phyloP scores from a whole-genome alignment of 2,329 filamentous ascomycete species.

The Claviceps quebecensis region DNA sequence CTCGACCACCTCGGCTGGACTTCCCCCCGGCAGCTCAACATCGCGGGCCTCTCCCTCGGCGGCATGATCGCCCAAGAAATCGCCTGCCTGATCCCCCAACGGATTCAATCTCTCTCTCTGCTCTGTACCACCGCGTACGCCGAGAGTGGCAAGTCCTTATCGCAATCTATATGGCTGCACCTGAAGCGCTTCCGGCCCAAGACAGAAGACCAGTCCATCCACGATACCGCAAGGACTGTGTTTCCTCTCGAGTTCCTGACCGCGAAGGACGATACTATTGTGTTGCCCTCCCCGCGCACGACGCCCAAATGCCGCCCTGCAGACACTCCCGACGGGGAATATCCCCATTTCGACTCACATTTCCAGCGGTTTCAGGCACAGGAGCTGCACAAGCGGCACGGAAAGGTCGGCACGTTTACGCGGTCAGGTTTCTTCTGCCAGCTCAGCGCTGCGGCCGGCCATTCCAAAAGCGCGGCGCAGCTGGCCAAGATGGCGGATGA shows the following conservation, averaged over 20 bases:
- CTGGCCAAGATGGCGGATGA: constrained; percentile 48
- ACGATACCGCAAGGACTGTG: constrained; percentile 48
- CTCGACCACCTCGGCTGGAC: constrained; percentile 57
- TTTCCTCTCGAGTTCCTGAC: constrained; percentile 53
- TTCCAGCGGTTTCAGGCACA: constrained; percentile 72
- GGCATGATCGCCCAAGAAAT: constrained; percentile 89
- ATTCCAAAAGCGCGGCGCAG: constrained; percentile 57
- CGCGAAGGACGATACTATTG: constrained; percentile 37
- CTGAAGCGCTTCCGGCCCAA: constrained; percentile 53
- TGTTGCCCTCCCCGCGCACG: constrained; percentile 30
- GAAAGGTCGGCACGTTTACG: constrained; percentile 43
- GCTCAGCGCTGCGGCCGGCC: constrained; percentile 65
- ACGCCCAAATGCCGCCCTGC: constrained; percentile 26
- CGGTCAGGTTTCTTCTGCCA: constrained; percentile 60
- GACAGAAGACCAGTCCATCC: constrained; percentile 50
- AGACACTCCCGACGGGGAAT: constrained; percentile 18
- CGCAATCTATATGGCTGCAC: constrained; percentile 49
- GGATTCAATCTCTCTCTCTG: constrained; percentile 43
- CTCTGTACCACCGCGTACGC: constrained; percentile 47
- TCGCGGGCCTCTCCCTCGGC: constrained; percentile 71
- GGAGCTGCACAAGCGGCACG: constrained; percentile 58
- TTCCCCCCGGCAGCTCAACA: constrained; percentile 37
- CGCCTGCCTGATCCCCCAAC: constrained; percentile 35
- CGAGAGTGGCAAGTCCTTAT: constrained; percentile 46
- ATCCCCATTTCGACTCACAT: constrained; percentile 53